Evolutionary conservation across 257 asterid species (phyloP).

Genomic region (Nicotiana benthamiana): DNA sequence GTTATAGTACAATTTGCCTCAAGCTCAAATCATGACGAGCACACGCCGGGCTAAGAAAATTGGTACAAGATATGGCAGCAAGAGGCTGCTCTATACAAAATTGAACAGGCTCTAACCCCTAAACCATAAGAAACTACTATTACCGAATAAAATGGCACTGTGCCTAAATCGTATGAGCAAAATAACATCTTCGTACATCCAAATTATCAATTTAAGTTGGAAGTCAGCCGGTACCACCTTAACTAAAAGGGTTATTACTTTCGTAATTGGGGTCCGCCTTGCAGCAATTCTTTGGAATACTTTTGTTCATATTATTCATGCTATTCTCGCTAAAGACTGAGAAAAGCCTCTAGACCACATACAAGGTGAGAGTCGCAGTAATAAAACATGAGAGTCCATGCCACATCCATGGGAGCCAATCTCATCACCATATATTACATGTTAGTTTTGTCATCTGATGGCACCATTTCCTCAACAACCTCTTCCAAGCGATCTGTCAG

Average conservation of each 20-base stretch:
- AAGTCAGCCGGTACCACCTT: not conserved
- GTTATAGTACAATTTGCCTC: not conserved
- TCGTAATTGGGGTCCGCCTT: not conserved
- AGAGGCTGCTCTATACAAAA: not conserved
- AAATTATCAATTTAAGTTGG: not conserved
- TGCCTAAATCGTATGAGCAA: not conserved
- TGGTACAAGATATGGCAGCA: not conserved
- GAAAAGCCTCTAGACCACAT: slow-evolving; percentile 57
- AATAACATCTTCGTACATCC: not conserved
- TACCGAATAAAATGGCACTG: not conserved
- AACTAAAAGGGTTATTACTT: not conserved
- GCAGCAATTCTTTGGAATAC: not conserved
- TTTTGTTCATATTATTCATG: not conserved
- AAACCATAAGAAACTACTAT: not conserved
- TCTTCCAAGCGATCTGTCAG: slow-evolving; percentile 34
- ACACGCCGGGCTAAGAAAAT: not conserved
- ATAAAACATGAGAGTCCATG: slow-evolving; percentile 40
- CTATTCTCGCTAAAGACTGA: slow-evolving; percentile 18
- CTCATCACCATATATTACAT: slow-evolving; percentile 64
- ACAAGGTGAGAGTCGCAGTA: slow-evolving; percentile 65
- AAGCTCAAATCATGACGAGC: not conserved
- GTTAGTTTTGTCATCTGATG: slow-evolving; percentile 20
- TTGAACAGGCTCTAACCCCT: not conserved
- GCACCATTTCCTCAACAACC: slow-evolving; percentile 24
- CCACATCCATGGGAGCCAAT: slow-evolving; percentile 56